Base-by-base conservation (phyloP, 805 yeast species). In the Starmerella lactis-condensi region DNA sequence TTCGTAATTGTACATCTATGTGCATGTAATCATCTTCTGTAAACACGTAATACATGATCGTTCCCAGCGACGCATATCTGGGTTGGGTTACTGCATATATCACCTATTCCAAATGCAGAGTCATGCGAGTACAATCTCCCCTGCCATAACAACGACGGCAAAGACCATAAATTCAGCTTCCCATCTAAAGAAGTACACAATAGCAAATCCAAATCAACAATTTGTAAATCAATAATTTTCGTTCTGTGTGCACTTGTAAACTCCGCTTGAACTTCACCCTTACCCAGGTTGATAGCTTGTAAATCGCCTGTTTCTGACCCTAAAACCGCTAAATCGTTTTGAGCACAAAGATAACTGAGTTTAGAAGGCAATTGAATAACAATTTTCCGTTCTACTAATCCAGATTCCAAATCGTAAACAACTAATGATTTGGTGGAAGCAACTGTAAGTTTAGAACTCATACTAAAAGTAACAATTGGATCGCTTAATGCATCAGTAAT, bases 151-250 rank as follows among this genome's bases (percentile, higher is more conserved):
- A 44, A 34, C 9, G 29, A 21, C 7, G 44, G 46, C 10, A 43
- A 26, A 6, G 44, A 23, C 50, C 50, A 45, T n/a, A 45, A 17
- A 11, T 41, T 38, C 4, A 41, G 46, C n/a, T 40, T 36, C 30
- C 52, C 52, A 26, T 46, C 49, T 10, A 39, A 31, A 32, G 46
- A 37, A 9, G 49, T 40, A 12, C 45, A 32, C 9, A 45, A 24
- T 17, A 44, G 24, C 17, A 26, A 17, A 13, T 24, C 22, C 9
- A 22, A 24, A 13, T 26, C 14, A 22, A 23, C 12, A 21, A 26
- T 16, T 21, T 14, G 19, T 26, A 35, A 23, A 33, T 34, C 28
- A 23, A 44, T 36, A 31, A 45, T 29, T 17, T 34, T 41, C 18
- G 37, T 34, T 12, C 37, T 30, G 36, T 45, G 48, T 11, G 46